Percentiles rank a stretch among this genome's conserved stretches.
These are phyloP conservation scores for Yarrowia yakushimensis DNA, from an alignment of 805 yeast species.

Conservation along the genomic window DNA sequence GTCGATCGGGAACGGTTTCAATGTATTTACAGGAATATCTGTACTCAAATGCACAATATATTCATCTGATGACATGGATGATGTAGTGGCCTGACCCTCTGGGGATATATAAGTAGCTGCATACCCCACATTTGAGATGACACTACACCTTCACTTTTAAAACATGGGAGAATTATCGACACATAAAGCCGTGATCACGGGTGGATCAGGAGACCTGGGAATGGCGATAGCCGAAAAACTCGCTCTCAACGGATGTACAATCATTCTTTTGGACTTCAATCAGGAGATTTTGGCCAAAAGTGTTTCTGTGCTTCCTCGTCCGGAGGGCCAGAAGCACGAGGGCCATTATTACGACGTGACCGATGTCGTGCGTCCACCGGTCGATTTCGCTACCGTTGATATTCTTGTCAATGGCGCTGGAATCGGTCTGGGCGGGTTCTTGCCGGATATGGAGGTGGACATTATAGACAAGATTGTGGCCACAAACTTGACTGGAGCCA, in stretches of 20 bases:
- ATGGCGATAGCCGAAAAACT: conserved; percentile 50
- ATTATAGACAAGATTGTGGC: conserved; percentile 49
- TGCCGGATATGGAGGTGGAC: conserved; percentile 42
- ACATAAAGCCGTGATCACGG: conserved; percentile 46
- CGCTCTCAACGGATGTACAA: conserved; percentile 49
- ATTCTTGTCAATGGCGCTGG: conserved; percentile 60
- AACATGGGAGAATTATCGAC: conserved; percentile 1
- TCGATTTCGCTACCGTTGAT: conserved; percentile 33
- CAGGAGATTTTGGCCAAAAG: conserved; percentile 37
- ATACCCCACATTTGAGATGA: too few species aligned
- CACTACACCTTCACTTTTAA: too few species aligned
- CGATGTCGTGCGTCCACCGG: background rate
- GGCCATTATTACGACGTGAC: conserved; percentile 10
- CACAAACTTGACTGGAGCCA: conserved; percentile 60
- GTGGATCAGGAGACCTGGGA: conserved; percentile 71
- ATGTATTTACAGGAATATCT: too few species aligned
- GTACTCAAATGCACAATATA: too few species aligned
- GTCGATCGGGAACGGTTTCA: too few species aligned
- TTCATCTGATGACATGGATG: too few species aligned
- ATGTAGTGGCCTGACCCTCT: too few species aligned
- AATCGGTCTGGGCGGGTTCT: conserved; percentile 51
- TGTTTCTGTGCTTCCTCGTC: background rate
- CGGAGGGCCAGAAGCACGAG: background rate
- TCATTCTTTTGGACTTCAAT: conserved; percentile 53
- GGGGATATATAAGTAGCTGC: too few species aligned